Percentiles rank a stretch among this genome's conserved stretches.
phyloP scores from a whole-genome alignment of 78 protist genomes.

The Pelomyxa schiedti region DNA sequence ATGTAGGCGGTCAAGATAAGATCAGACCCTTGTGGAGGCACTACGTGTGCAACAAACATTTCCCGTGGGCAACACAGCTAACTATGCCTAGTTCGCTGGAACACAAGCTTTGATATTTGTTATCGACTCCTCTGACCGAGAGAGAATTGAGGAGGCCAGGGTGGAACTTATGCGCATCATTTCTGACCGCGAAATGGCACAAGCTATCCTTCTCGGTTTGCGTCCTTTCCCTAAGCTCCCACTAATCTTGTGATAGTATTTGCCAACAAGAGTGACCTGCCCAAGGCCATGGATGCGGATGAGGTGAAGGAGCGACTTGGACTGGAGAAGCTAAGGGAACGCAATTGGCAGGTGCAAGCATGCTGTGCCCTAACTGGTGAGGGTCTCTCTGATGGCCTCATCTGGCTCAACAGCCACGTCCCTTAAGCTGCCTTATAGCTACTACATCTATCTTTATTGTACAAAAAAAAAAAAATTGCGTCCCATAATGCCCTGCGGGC shows the following conservation, averaged over 20 bases:
- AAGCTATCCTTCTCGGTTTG: not conserved
- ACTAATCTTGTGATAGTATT: slow-evolving; percentile 5
- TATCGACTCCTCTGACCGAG: slow-evolving; percentile 44
- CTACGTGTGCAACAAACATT: no score
- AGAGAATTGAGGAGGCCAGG: slow-evolving; percentile 45
- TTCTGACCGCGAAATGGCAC: slow-evolving; percentile 35
- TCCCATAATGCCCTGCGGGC: no score
- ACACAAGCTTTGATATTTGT: slow-evolving; percentile 46
- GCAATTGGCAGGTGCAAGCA: slow-evolving; percentile 24
- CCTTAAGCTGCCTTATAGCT: no score
- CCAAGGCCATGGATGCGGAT: slow-evolving; percentile 24
- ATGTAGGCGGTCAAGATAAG: slow-evolving; percentile 48
- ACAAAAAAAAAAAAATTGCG: no score
- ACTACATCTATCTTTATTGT: no score
- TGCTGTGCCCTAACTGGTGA: slow-evolving; percentile 36
- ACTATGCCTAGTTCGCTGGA: slow-evolving; percentile 36
- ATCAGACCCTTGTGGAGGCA: slow-evolving; percentile 49
- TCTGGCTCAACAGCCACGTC: slow-evolving; percentile 24
- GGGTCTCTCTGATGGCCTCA: slow-evolving; percentile 32
- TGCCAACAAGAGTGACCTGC: slow-evolving; percentile 47
- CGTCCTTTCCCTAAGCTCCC: not conserved
- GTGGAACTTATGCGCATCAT: slow-evolving; percentile 32
- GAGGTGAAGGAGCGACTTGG: slow-evolving; percentile 37
- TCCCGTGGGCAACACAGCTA: no score
- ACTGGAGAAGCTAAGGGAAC: slow-evolving; percentile 23